Base-by-base conservation (phyloP, 495 filamentous ascomycete species). In the Lindgomyces ingoldianus region DNA sequence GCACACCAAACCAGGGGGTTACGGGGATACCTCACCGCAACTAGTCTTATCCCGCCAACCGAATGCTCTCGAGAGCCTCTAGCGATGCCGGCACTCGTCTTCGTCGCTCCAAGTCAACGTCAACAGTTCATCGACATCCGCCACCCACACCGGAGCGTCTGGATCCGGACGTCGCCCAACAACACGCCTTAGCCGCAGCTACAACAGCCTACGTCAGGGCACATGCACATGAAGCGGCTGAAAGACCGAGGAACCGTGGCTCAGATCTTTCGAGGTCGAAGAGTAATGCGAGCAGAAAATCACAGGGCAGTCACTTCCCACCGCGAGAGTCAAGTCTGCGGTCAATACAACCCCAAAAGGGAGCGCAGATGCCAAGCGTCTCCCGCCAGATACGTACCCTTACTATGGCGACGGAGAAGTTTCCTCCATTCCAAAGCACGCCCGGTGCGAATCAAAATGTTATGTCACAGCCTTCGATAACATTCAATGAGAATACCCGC, bases 121-220 rank as follows among this genome's bases (percentile, higher is more conserved):
- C 72, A 0, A 70, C 74, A 8, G 60, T 70, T 22, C 58, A 65
- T 46, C 59, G 58, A 11, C 60, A 65, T 33, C 54, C 58, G 0
- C 39, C 49, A 3, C 26, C 62, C 4, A 25, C 57, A 1, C 66
- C 60, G 1, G 59, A 65, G 41, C 46, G 50, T 0, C 39, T 69
- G 33, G 72, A 75, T 59, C 73, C 72, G 11, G 66, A 67, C 18
- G 62, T 74, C 3, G 60, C 70, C 6, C 65, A 70, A 36, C 61
- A 73, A 25, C 72, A 76, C 26, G 74, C 74, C 16, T 54, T 75
- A 49, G 67, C 62, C 11, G 74, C 74, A 12, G 74, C 74, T 9
- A 50, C 72, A 9, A 67, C 72, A 53, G 74, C 74, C 3, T 76
- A 64, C 55, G 52, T 62, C n/a, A 62, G 70, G 27, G 73, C 73